phyloP scores from a whole-genome alignment of 1,139 yeast genomes.

The Dujonia santamariae region DNA sequence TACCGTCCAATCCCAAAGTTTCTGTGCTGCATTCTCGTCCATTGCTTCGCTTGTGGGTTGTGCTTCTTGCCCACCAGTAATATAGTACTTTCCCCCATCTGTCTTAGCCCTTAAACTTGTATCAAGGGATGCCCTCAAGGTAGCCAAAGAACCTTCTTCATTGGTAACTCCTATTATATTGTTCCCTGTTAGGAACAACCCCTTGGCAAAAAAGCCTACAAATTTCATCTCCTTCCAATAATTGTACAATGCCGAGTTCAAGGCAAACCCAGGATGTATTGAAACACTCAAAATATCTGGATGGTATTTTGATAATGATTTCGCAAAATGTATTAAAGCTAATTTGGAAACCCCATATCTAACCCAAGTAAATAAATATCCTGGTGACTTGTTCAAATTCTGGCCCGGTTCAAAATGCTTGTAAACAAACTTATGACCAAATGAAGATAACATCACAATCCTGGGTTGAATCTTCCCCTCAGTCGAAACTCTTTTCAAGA shows the following conservation, averaged over 20 bases:
- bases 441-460: conserved; percentile 30
- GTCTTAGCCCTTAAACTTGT: conserved; percentile 29
- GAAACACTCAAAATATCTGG: conserved; percentile 34
- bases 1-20: conserved; percentile 31
- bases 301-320: conserved; percentile 22
- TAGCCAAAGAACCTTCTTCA: conserved; percentile 36
- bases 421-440: conserved; percentile 28
- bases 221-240: conserved; percentile 27
- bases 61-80: conserved; percentile 52
- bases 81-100: conserved; percentile 71
- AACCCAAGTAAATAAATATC: conserved; percentile 24
- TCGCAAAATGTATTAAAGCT: conserved; percentile 30
- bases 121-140: conserved; percentile 36
- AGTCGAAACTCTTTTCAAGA: conserved; percentile 15
- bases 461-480: conserved; percentile 21
- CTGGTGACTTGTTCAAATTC: conserved; percentile 24
- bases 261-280: conserved; percentile 40
- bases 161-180: conserved; percentile 23
- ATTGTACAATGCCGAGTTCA: conserved; percentile 33
- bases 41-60: conserved; percentile 24
- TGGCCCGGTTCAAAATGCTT: conserved; percentile 24
- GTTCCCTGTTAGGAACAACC: conserved; percentile 14
- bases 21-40: conserved; percentile 19
- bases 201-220: conserved; percentile 21
- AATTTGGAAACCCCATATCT: conserved; percentile 37